phyloP scores from a whole-genome alignment of 1,284 basidiomycete genomes.

The Grifola frondosa region DNA sequence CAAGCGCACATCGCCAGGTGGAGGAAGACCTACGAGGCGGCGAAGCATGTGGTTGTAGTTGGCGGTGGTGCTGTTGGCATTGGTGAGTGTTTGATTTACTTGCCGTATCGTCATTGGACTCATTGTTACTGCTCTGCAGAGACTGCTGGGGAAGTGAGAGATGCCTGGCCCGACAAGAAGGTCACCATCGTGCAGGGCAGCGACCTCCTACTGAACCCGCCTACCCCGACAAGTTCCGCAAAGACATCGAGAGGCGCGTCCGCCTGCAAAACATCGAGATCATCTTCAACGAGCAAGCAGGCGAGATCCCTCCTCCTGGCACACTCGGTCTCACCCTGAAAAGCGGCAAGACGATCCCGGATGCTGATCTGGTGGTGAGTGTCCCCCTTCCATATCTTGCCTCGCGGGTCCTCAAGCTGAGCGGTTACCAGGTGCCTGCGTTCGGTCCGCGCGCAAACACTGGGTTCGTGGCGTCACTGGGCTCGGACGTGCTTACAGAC shows the following conservation, averaged over 20 bases:
- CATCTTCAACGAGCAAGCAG: slow-evolving; percentile 54
- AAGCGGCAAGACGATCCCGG: slow-evolving; percentile 46
- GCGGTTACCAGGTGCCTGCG: slow-evolving; percentile 51
- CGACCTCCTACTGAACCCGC: slow-evolving; percentile 50
- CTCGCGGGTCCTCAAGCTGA: background rate
- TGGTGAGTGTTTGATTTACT: slow-evolving; percentile 39
- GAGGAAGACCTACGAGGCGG: slow-evolving; percentile 45
- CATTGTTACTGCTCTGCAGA: slow-evolving; percentile 35
- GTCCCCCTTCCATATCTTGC: background rate
- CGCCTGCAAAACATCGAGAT: slow-evolving; percentile 47
- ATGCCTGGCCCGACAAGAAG: slow-evolving; percentile 53
- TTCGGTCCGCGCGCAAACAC: slow-evolving; percentile 54
- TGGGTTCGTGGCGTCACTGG: slow-evolving; percentile 44
- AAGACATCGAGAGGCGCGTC: slow-evolving; percentile 43
- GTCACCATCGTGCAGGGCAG: slow-evolving; percentile 66
- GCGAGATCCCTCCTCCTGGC: slow-evolving; percentile 37
- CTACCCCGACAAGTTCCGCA: slow-evolving; percentile 59
- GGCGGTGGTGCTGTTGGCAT: slow-evolving; percentile 66
- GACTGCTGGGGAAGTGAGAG: slow-evolving; percentile 57
- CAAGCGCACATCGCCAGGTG: slow-evolving; percentile 40
- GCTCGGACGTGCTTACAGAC: slow-evolving; percentile 39
- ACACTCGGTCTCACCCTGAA: slow-evolving; percentile 45
- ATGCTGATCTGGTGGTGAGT: slow-evolving; percentile 60
- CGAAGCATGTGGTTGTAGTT: slow-evolving; percentile 52
- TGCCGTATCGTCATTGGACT: background rate